Percentiles rank a stretch among this genome's conserved stretches.
These are phyloP conservation scores for Penicillium sp. DNA, from an alignment of 2,329 filamentous ascomycete genomes.

Conservation along the genomic window DNA sequence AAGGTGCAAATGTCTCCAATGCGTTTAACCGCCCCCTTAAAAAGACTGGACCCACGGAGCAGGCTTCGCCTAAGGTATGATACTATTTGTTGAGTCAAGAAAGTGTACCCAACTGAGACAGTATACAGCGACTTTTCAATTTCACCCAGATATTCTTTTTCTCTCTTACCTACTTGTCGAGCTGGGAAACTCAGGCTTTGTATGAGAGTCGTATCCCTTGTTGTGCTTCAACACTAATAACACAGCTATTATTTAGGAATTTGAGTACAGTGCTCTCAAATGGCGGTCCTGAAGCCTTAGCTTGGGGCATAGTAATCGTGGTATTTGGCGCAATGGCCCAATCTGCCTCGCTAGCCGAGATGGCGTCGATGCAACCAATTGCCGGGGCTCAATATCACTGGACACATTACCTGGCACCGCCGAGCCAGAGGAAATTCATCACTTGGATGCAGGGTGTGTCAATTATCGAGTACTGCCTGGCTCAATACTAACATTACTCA, in stretches of 20 bases:
- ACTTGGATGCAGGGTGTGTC: constrained; percentile 34
- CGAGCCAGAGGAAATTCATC: constrained; percentile 29
- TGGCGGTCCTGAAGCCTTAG: constrained; percentile 26
- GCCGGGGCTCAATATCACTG: constrained; percentile 47
- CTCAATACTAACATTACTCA: constrained; percentile 2
- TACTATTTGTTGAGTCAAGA: neutral
- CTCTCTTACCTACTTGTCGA: constrained; percentile 12
- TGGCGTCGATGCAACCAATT: constrained; percentile 43
- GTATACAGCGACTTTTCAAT: constrained; percentile 11
- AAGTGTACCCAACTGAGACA: neutral
- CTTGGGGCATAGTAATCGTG: constrained; percentile 26
- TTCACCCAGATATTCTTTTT: constrained; percentile 15
- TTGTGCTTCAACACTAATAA: neutral
- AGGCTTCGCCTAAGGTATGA: constrained; percentile 4
- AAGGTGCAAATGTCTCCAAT: neutral
- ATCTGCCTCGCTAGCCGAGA: constrained; percentile 37
- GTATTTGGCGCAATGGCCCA: constrained; percentile 26
- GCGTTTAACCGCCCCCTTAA: neutral
- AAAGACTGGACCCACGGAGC: neutral
- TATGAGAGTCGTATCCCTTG: neutral
- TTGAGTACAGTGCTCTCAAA: constrained; percentile 17
- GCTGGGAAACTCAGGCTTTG: constrained; percentile 15
- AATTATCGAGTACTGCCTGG: too few relatives aligned
- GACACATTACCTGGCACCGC: constrained; percentile 38
- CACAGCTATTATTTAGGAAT: neutral